phyloP scores from a whole-genome alignment of 305 asterid species.

The Lippia alba region DNA sequence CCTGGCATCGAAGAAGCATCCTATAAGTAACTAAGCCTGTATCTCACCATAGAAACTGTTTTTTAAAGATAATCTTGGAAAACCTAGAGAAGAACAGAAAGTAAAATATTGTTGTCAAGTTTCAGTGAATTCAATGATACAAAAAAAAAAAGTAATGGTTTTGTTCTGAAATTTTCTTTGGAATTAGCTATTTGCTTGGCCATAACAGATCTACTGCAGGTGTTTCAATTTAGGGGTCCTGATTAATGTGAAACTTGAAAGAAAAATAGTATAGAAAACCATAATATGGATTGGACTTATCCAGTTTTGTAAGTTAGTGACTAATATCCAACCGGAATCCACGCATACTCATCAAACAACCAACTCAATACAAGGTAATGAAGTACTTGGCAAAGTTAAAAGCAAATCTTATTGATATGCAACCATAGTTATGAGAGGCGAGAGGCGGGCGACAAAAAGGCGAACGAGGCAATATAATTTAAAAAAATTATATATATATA shows the following conservation, averaged over 20 bases:
- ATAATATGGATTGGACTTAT: not conserved
- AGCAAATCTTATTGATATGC: too few species aligned
- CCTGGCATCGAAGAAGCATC: conserved; percentile 58
- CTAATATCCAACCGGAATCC: conserved; percentile 17
- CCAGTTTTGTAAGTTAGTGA: conserved; percentile 4
- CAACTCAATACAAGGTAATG: conserved; percentile 17
- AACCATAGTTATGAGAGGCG: too few species aligned
- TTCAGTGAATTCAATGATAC: not conserved
- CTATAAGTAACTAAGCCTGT: conserved; percentile 21
- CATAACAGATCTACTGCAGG: not conserved
- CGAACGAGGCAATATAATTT: too few species aligned
- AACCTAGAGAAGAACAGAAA: conserved; percentile 21
- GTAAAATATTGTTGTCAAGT: conserved; percentile 11
- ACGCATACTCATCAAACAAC: not conserved
- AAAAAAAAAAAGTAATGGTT: too few species aligned
- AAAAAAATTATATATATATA: too few species aligned
- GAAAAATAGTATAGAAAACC: conserved; percentile 12
- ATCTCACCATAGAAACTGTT: conserved; percentile 15
- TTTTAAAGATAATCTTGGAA: conserved; percentile 27
- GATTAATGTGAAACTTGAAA: conserved; percentile 5
- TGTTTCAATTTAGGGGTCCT: conserved; percentile 18
- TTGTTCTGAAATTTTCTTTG: too few species aligned
- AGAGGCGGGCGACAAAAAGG: too few species aligned
- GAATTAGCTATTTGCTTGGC: not conserved
- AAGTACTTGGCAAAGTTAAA: not conserved